Evolutionary conservation across 148 eudicot genomes (phyloP).

Genomic region (Bassia scoparia): DNA sequence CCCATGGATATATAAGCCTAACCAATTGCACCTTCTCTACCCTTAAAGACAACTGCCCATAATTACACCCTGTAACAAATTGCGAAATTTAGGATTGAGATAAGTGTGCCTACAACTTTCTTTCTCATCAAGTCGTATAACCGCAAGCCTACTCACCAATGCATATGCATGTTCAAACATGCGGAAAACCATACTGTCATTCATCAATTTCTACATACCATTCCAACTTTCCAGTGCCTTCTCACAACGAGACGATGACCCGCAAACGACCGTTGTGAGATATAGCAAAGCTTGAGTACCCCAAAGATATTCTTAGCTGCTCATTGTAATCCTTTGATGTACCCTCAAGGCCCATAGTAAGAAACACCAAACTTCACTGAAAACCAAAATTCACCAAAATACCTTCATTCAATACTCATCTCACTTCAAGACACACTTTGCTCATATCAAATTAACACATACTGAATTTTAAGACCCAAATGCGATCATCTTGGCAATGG

Average conservation of each 20-base stretch:
- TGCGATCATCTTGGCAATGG: constrained; percentile 62
- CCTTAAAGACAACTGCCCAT: background rate
- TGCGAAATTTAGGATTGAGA: too few relatives aligned
- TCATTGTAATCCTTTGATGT: constrained; percentile 62
- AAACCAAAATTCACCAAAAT: constrained; percentile 12
- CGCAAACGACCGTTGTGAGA: constrained; percentile 54
- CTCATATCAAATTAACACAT: background rate
- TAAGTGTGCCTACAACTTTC: too few relatives aligned
- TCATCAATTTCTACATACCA: constrained; percentile 33
- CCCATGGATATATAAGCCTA: background rate
- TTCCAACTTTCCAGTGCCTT: constrained; percentile 77
- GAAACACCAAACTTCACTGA: constrained; percentile 92
- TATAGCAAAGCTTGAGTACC: constrained; percentile 60
- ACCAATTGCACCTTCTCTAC: background rate
- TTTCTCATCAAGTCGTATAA: too few relatives aligned
- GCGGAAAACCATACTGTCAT: too few relatives aligned
- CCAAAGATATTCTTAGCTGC: constrained; percentile 87
- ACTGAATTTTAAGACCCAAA: constrained; percentile 79
- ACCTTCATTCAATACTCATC: background rate
- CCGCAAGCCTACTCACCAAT: background rate
- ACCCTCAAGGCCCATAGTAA: constrained; percentile 83
- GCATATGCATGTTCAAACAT: background rate
- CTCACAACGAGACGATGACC: constrained; percentile 77
- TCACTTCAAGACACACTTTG: background rate
- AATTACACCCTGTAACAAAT: too few relatives aligned